A percentile compares a stretch with the other conserved stretches of the same genome.
Conservation (phyloP, 257 asterid genomes). For the Ocimum tenuiflorum region DNA sequence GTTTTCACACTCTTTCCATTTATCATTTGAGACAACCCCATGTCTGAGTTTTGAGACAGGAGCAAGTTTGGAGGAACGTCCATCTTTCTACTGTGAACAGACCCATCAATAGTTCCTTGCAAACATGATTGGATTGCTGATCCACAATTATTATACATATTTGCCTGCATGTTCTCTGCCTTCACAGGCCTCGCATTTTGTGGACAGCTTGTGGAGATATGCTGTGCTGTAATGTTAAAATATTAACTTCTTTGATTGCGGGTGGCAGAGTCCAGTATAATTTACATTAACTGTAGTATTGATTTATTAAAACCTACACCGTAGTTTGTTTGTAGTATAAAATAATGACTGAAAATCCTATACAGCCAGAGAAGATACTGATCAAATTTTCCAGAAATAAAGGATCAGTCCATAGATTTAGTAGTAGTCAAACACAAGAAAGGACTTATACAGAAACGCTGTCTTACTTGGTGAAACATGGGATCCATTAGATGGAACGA, state of each 20-base stretch:
- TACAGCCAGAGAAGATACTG: neutral
- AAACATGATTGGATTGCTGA: slow-evolving; percentile 40
- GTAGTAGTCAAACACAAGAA: neutral
- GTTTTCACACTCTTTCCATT: slow-evolving; percentile 51
- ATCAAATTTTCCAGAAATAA: too few relatives aligned
- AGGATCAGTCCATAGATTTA: too few relatives aligned
- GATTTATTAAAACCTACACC: neutral
- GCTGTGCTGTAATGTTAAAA: slow-evolving; percentile 44
- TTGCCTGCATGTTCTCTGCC: slow-evolving; percentile 39
- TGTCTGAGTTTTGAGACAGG: slow-evolving; percentile 43
- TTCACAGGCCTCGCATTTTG: slow-evolving; percentile 40
- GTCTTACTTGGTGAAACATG: slow-evolving; percentile 59
- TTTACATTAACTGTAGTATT: neutral
- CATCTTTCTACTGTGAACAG: slow-evolving; percentile 34
- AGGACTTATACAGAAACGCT: neutral
- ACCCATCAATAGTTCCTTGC: slow-evolving; percentile 36
- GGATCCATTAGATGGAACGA: slow-evolving; percentile 56
- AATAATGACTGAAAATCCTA: neutral
- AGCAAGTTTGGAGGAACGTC: slow-evolving; percentile 42
- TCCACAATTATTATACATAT: slow-evolving; percentile 36
- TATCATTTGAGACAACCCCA: slow-evolving; percentile 42
- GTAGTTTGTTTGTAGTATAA: too few relatives aligned
- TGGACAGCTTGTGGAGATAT: slow-evolving; percentile 34
- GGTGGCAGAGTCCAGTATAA: neutral
- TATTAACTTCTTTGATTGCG: slow-evolving; percentile 6